Evolutionary conservation across 148 eudicot genomes (phyloP).

Genomic region (Rhododendron ferrugineum): DNA sequence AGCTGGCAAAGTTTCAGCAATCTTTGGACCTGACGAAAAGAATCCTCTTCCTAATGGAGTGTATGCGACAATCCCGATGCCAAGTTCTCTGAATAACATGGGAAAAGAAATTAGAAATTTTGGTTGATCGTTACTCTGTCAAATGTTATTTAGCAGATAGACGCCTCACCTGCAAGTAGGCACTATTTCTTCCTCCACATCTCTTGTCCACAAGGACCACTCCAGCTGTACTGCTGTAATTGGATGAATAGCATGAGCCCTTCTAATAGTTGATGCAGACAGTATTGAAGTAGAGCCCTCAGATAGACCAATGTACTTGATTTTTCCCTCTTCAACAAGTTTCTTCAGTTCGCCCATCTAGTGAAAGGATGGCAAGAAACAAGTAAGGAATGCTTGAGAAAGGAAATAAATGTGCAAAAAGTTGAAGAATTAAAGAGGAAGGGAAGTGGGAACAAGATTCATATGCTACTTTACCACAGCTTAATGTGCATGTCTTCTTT

Average conservation of each 20-base stretch:
- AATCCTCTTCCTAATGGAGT: conserved; percentile 18
- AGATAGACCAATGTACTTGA: conserved; percentile 17
- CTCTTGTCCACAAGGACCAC: conserved; percentile 21
- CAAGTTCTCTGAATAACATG: conserved; percentile 13
- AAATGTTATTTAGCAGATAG: background rate
- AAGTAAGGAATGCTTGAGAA: background rate
- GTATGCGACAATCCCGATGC: conserved; percentile 19
- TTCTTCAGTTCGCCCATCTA: conserved; percentile 22
- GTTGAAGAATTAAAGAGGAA: background rate
- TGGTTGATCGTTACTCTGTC: background rate
- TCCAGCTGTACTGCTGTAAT: conserved; percentile 16
- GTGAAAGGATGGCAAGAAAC: background rate
- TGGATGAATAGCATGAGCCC: conserved; percentile 22
- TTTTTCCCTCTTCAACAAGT: conserved; percentile 19
- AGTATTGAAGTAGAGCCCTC: conserved; percentile 16
- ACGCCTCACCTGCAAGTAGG: conserved; percentile 18
- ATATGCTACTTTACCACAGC: no score
- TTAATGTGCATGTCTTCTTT: no score
- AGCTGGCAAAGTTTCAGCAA: conserved; percentile 2
- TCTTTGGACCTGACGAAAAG: background rate
- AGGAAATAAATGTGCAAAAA: background rate
- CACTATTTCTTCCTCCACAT: conserved; percentile 15
- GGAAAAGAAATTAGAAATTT: background rate
- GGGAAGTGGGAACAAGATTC: no score
- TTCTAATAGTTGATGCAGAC: conserved; percentile 1